Conservation (phyloP, 2,329 filamentous ascomycete species). For the Parastagonospora nodorum region DNA sequence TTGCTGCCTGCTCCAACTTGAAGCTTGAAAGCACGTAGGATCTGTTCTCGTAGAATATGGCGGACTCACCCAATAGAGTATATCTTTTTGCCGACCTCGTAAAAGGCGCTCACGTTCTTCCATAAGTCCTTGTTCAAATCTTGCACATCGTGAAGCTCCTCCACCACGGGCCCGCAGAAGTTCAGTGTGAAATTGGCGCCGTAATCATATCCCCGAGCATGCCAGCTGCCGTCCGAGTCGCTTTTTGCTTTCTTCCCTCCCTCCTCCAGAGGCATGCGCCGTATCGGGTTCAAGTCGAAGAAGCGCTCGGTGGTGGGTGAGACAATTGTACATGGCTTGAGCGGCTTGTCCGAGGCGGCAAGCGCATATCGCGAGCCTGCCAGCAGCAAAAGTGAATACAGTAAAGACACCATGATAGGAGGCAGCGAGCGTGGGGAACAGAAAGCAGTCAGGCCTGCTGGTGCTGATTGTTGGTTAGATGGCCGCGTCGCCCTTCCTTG, state of each 20-base stretch:
- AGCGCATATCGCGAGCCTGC: slow-evolving; percentile 42
- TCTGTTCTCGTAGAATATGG: neutral
- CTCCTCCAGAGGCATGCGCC: slow-evolving; percentile 53
- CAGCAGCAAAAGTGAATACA: slow-evolving; percentile 30
- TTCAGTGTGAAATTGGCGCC: slow-evolving; percentile 83
- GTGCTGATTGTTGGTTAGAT: slow-evolving; percentile 1
- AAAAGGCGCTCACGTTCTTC: slow-evolving; percentile 80
- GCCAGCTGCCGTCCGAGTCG: slow-evolving; percentile 63
- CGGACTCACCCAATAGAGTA: slow-evolving; percentile 74
- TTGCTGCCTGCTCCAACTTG: slow-evolving; percentile 4
- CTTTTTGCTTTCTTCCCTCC: slow-evolving; percentile 54
- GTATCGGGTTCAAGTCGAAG: slow-evolving; percentile 66
- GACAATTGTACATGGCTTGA: slow-evolving; percentile 65
- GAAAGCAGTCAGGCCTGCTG: slow-evolving; percentile 7
- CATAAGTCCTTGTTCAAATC: slow-evolving; percentile 67
- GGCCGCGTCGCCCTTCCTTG: slow-evolving; percentile 4
- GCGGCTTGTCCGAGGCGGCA: slow-evolving; percentile 49
- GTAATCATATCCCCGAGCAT: slow-evolving; percentile 76
- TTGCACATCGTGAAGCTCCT: slow-evolving; percentile 65
- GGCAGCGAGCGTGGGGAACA: slow-evolving; percentile 8
- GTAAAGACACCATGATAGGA: slow-evolving; percentile 32
- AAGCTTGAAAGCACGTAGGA: neutral
- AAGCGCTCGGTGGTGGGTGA: slow-evolving; percentile 65
- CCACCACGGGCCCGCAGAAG: slow-evolving; percentile 77
- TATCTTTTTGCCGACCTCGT: slow-evolving; percentile 66